phyloP scores from a whole-genome alignment of 2,329 filamentous ascomycete genomes.

The Colletotrichum karsti region DNA sequence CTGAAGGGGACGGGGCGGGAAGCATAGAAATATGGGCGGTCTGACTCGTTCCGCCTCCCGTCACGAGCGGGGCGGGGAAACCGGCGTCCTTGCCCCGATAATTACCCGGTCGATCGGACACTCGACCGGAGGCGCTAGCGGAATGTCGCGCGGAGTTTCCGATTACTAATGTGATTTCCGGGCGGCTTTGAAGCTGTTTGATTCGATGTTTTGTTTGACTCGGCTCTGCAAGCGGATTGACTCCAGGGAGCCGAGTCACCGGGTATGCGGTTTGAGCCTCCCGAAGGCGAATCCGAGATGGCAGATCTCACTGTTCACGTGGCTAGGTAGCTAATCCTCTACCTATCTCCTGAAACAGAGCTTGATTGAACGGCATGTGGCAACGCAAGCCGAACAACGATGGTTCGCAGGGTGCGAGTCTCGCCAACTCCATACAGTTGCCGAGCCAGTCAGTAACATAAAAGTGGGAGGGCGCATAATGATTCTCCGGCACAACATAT shows the following conservation, averaged over 20 bases:
- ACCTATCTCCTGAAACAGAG: too few species aligned
- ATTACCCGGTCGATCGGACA: constrained; percentile 6
- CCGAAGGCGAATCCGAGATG: not conserved
- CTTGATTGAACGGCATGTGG: too few species aligned
- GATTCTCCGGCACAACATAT: too few species aligned
- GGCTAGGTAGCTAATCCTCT: too few species aligned
- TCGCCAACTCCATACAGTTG: too few species aligned
- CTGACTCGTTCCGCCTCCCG: not conserved
- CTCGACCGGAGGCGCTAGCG: constrained; percentile 6
- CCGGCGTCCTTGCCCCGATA: not conserved
- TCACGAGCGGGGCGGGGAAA: not conserved
- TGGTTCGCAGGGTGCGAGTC: too few species aligned
- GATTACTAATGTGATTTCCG: not conserved
- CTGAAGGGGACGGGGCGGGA: too few species aligned
- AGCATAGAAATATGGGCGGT: not conserved
- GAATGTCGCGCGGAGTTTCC: not conserved
- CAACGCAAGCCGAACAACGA: too few species aligned
- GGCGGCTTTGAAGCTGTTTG: not conserved
- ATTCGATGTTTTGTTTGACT: not conserved
- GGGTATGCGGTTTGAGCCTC: too few species aligned
- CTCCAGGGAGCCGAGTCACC: not conserved
- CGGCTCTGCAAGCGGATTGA: not conserved
- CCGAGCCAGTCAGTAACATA: too few species aligned
- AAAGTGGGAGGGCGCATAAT: too few species aligned
- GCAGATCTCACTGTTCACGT: not conserved